Evolutionary conservation across 805 yeast genomes (phyloP).

Genomic region (Debaryomyces prosopidis): DNA sequence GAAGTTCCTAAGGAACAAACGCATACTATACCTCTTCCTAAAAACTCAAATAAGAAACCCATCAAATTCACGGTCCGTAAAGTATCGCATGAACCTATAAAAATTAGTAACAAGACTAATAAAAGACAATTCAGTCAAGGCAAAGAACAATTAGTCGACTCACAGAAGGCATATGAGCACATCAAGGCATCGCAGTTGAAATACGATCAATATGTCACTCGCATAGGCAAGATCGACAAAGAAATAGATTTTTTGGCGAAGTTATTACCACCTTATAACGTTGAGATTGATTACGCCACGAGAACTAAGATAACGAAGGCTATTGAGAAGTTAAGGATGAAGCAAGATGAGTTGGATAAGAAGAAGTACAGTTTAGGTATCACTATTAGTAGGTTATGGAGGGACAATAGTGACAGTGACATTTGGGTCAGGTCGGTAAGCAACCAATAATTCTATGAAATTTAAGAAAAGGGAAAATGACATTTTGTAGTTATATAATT

Average conservation of each 20-base stretch:
- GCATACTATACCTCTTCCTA: conserved; percentile 1
- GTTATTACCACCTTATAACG: conserved; percentile 45
- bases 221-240: conserved; percentile 39
- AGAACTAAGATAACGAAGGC: conserved; percentile 40
- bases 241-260: conserved; percentile 38
- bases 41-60: conserved; percentile 20
- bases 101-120: not conserved
- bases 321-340: conserved; percentile 37
- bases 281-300: conserved; percentile 43
- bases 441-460: conserved; percentile 1
- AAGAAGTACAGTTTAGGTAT: conserved; percentile 43
- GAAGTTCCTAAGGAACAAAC: conserved; percentile 1
- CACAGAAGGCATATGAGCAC: conserved; percentile 11
- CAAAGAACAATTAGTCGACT: conserved; percentile 1
- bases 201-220: conserved; percentile 31
- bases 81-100: conserved; percentile 28
- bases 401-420: conserved; percentile 41
- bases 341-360: conserved; percentile 43
- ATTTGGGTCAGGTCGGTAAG: conserved; percentile 37
- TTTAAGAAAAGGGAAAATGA: not conserved
- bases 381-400: conserved; percentile 43
- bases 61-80: conserved; percentile 35
- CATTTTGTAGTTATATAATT: not conserved
- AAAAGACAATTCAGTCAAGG: not conserved
- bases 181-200: conserved; percentile 29